Conservation (phyloP, 345 rosid genomes). For the Brassica juncea region DNA sequence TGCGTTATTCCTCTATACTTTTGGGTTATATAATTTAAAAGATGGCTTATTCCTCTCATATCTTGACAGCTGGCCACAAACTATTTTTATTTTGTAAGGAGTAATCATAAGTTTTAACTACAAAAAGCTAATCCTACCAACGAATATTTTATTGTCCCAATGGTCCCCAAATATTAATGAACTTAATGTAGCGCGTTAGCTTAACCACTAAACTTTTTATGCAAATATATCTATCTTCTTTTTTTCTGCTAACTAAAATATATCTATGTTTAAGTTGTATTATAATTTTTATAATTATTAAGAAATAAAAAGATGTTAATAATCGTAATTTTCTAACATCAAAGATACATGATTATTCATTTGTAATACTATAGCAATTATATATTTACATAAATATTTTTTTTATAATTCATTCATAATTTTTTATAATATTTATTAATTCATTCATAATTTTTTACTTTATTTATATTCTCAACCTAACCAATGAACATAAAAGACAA, state of each 20-base stretch:
- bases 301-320: neutral
- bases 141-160: neutral
- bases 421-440: too few relatives aligned
- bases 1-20: neutral
- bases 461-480: constrained; percentile 9
- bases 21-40: neutral
- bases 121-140: neutral
- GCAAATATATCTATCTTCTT: neutral
- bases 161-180: constrained; percentile 18
- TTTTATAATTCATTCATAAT: too few relatives aligned
- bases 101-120: neutral
- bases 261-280: neutral
- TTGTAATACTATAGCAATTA: neutral
- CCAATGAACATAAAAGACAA: neutral
- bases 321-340: neutral
- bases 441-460: neutral
- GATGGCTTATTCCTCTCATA: neutral
- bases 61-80: neutral
- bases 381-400: neutral
- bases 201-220: constrained; percentile 7
- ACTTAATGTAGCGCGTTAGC: neutral
- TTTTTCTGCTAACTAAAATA: neutral
- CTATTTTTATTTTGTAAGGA: neutral
- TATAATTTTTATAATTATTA: neutral
- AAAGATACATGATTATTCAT: neutral